Evolutionary conservation across 352 stramenopile genomes (phyloP), one percentile per base, ranked within the genome.

Genomic region (Phytophthora pini): DNA sequence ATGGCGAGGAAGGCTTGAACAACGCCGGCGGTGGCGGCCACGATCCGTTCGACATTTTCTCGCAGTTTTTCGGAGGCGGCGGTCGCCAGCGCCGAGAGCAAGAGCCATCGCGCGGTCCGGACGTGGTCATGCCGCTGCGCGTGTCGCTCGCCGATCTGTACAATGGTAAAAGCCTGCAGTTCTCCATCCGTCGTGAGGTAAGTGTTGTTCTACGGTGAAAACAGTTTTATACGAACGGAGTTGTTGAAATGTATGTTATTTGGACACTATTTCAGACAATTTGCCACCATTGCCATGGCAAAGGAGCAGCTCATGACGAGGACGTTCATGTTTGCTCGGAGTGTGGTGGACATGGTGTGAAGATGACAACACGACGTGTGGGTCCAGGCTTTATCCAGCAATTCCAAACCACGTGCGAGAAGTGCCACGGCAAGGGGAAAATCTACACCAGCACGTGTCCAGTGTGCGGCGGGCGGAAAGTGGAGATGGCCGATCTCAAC

Each of bases 121-220:
- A 94, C 48, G 72, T 92, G 7, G 63, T 90, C 15, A 93, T 99
- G 59, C 96, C 95, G 6, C 71, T 99, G 27, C 74, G 94, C 27
- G 84, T 99, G 38, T 97, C 97, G 20, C 82, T 99, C 36, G 88
- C 97, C 10, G 92, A 99, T 70, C 72, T 99, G 38, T 99, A 99
- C 85, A 93, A 96, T 44, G 97, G 98, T 52, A 94, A 98, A 56
- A 88, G 87, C 31, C 87, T 99, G 56, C 91, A 98, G 65, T 95
- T 99, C 24, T 90, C 94, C 31, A 98, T 98, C 62, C 85, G 96
- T 20, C 89, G 97, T 29, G 82, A 92, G 70, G 70, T 77, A 65
- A 6, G 44, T 1, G 4, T 24, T 15, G 7, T 20, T 55, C 24
- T 36, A 8, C 31, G 10, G 31, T 36, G 9, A 3, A 13, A 43